These are phyloP conservation scores for Durusdinium trenchii DNA, from an alignment of 73 alveolate species.

Conservation along the genomic window DNA sequence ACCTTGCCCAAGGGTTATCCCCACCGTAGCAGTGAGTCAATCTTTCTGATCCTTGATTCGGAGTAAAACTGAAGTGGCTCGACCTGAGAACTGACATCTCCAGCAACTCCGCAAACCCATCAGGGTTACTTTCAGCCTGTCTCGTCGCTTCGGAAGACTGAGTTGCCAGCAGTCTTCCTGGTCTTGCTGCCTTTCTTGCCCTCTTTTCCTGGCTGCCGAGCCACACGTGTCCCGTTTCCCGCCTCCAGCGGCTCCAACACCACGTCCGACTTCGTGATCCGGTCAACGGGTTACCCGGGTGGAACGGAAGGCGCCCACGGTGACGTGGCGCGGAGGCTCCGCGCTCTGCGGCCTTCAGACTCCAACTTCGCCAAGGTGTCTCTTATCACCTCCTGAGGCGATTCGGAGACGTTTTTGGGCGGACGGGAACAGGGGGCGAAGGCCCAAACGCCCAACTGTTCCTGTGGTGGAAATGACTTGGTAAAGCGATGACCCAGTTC, in stretches of 20 bases:
- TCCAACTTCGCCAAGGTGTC: slow-evolving; percentile 65
- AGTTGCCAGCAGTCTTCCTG: slow-evolving; percentile 49
- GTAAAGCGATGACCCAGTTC: not conserved
- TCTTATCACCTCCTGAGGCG: slow-evolving; percentile 77
- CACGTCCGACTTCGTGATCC: not conserved
- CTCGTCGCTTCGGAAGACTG: too few relatives aligned
- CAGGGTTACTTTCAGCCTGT: not conserved
- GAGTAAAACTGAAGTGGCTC: not conserved
- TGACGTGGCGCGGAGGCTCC: not conserved
- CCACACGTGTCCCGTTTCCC: not conserved
- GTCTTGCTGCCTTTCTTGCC: slow-evolving; percentile 92
- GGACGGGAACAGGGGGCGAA: not conserved
- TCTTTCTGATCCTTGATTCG: not conserved
- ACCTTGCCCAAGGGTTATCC: too few relatives aligned
- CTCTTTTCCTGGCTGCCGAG: not conserved
- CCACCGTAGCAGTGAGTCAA: not conserved
- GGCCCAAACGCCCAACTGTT: not conserved
- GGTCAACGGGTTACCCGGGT: not conserved
- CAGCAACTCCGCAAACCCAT: not conserved
- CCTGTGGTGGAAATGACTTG: too few relatives aligned
- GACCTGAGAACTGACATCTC: too few relatives aligned
- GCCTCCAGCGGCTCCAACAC: not conserved
- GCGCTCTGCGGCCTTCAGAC: slow-evolving; percentile 28
- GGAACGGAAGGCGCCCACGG: not conserved
- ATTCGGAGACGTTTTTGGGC: not conserved